phyloP scores from a whole-genome alignment of 1,139 yeast species.

The Entelexis paramagnoliae region DNA sequence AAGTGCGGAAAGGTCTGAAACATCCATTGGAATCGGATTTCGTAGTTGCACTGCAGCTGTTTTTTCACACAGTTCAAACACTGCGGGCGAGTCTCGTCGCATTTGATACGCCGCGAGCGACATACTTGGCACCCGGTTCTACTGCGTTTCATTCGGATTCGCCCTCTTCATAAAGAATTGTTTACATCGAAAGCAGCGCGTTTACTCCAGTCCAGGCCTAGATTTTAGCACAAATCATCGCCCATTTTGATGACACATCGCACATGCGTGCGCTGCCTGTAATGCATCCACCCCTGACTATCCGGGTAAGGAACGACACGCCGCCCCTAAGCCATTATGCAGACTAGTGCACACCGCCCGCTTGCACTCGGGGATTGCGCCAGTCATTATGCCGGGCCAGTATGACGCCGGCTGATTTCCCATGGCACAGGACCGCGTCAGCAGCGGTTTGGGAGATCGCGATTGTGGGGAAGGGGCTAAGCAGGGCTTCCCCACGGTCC shows the following conservation, averaged over 20 bases:
- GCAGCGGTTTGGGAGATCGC: not conserved
- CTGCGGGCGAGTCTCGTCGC: slow-evolving; percentile 22
- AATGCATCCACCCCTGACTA: slow-evolving; percentile 5
- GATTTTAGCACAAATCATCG: not conserved
- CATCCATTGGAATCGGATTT: slow-evolving; percentile 21
- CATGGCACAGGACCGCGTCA: too few relatives aligned
- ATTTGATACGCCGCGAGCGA: slow-evolving; percentile 21
- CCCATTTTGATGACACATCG: slow-evolving; percentile 6
- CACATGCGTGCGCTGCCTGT: slow-evolving; percentile 1
- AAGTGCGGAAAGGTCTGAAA: slow-evolving; percentile 4
- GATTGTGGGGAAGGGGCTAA: not conserved
- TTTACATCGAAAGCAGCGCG: not conserved
- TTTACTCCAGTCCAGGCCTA: not conserved
- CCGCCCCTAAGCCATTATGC: slow-evolving; percentile 2
- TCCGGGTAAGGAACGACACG: slow-evolving; percentile 1
- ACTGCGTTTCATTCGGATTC: slow-evolving; percentile 19
- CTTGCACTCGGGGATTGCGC: not conserved
- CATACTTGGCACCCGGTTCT: slow-evolving; percentile 23
- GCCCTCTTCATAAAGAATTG: slow-evolving; percentile 4
- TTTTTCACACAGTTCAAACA: slow-evolving; percentile 18
- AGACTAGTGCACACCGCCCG: not conserved
- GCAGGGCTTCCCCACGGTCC: not conserved
- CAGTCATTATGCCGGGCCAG: not conserved
- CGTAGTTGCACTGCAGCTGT: slow-evolving; percentile 16
- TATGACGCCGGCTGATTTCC: not conserved